These are phyloP conservation scores for Pachyrhizus erosus DNA, from an alignment of 306 rosid species.

Conservation along the genomic window DNA sequence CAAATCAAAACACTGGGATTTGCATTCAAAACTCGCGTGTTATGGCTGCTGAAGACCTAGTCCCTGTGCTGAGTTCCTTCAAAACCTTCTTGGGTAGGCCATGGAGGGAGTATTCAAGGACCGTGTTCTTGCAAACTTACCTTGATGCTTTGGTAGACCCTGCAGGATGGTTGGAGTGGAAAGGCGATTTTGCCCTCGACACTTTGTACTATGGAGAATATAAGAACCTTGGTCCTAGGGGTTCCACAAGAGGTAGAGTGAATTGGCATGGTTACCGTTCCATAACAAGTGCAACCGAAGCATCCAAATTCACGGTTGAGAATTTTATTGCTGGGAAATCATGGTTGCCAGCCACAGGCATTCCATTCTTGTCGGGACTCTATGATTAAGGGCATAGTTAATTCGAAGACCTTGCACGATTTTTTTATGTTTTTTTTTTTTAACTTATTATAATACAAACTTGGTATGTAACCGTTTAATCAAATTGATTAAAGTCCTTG, in stretches of 20 bases:
- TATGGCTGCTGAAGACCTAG: slow-evolving; percentile 50
- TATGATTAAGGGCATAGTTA: background rate
- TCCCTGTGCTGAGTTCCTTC: slow-evolving; percentile 41
- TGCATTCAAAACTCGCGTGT: slow-evolving; percentile 53
- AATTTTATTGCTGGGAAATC: slow-evolving; percentile 58
- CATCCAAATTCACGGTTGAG: slow-evolving; percentile 46
- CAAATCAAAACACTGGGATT: slow-evolving; percentile 63
- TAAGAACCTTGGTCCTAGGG: slow-evolving; percentile 56
- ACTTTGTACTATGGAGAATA: slow-evolving; percentile 68
- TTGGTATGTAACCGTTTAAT: background rate
- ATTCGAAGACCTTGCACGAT: background rate
- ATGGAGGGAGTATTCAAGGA: slow-evolving; percentile 61
- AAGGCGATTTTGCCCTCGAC: slow-evolving; percentile 55
- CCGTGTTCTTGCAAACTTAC: slow-evolving; percentile 49
- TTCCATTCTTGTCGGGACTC: slow-evolving; percentile 52
- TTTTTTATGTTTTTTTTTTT: background rate
- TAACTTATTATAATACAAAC: background rate
- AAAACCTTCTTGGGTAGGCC: slow-evolving; percentile 61
- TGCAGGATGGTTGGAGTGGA: slow-evolving; percentile 67
- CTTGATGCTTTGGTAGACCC: slow-evolving; percentile 54
- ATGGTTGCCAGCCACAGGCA: slow-evolving; percentile 59
- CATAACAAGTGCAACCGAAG: slow-evolving; percentile 45
- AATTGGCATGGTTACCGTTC: slow-evolving; percentile 63
- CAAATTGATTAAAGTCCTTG: background rate
- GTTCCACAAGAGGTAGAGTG: slow-evolving; percentile 52